A percentile compares a stretch with the other conserved stretches of the same genome.
Conservation (phyloP, 108 stramenopile genomes). For the Skeletonema costatum region DNA sequence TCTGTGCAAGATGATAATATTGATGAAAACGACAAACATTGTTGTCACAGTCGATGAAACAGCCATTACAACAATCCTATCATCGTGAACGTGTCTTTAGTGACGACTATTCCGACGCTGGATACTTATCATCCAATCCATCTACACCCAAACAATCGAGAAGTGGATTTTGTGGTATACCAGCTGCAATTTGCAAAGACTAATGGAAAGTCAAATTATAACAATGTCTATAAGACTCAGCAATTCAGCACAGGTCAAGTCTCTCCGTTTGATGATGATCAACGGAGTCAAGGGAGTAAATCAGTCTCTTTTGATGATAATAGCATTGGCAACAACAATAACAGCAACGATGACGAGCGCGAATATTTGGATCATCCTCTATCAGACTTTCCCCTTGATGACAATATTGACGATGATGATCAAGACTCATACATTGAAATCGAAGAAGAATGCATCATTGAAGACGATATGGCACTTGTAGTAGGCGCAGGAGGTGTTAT, state of each 20-base stretch:
- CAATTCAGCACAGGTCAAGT: not conserved
- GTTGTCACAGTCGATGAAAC: not conserved
- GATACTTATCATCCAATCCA: conserved; percentile 38
- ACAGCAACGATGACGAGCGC: not conserved
- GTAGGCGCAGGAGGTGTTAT: conserved; percentile 74
- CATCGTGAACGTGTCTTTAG: conserved; percentile 10
- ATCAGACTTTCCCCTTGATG: not conserved
- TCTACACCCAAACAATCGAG: conserved; percentile 31
- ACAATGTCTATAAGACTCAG: not conserved
- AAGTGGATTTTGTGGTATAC: conserved; percentile 23
- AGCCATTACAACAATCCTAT: not conserved
- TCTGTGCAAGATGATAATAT: not conserved
- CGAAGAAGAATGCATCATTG: conserved; percentile 49
- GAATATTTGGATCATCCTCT: not conserved
- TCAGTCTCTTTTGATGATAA: not conserved
- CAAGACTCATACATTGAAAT: conserved; percentile 55
- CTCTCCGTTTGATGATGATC: not conserved
- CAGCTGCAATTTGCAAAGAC: conserved; percentile 9
- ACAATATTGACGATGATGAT: conserved; percentile 22
- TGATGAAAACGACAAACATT: not conserved
- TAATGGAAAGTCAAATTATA: not conserved
- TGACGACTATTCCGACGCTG: conserved; percentile 24
- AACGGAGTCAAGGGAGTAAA: not conserved
- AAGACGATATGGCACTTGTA: conserved; percentile 50
- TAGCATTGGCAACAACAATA: not conserved